These are phyloP conservation scores for Fraxinus floribunda DNA, from an alignment of 305 asterid genomes.

Conservation along the genomic window DNA sequence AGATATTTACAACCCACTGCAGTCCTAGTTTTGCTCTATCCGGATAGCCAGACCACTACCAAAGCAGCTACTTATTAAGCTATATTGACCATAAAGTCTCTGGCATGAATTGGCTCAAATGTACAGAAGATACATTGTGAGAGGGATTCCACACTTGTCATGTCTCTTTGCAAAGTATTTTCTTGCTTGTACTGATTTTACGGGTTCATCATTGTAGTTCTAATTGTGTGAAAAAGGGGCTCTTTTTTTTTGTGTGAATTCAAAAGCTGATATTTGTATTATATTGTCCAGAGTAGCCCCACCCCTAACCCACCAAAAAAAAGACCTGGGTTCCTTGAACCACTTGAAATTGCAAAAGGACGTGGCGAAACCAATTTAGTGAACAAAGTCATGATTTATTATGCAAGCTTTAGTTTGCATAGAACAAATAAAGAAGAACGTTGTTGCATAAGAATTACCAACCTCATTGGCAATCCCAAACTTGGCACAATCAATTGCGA, in stretches of 20 bases:
- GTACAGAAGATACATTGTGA: not conserved
- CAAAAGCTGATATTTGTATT: not conserved
- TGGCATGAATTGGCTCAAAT: not conserved
- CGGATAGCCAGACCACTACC: not conserved
- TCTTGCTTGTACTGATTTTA: not conserved
- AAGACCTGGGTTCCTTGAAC: not conserved
- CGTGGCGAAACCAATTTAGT: constrained; percentile 3
- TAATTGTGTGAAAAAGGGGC: not conserved
- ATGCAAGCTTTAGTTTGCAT: not conserved
- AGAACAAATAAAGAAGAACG: constrained; percentile 8
- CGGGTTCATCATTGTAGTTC: not conserved
- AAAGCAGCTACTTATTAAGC: not conserved
- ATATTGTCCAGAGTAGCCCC: not conserved
- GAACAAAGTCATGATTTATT: not conserved
- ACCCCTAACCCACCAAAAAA: not conserved
- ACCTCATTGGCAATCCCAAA: constrained; percentile 90
- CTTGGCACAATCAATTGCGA: constrained; percentile 94
- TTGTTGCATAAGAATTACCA: constrained; percentile 21
- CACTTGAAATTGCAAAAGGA: not conserved
- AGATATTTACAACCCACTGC: not conserved
- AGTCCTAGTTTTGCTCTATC: not conserved
- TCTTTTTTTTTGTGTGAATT: not conserved
- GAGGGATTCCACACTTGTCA: not conserved
- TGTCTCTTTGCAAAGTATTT: not conserved
- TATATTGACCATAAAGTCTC: not conserved